Evolutionary conservation across 2,329 filamentous ascomycete species (phyloP).

Genomic region (Mollisiaceae sp.): DNA sequence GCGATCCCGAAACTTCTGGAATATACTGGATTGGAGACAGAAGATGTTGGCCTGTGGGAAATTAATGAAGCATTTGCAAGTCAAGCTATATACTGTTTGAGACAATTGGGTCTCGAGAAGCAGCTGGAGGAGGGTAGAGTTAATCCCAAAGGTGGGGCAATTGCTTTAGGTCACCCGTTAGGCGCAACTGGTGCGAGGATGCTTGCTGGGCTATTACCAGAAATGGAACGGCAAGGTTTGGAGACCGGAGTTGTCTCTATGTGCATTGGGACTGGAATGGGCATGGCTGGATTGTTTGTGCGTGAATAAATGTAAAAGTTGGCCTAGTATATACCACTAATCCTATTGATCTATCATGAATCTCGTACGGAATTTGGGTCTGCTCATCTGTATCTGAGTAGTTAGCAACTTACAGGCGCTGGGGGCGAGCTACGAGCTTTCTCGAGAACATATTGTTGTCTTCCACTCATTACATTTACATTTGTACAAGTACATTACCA

Average conservation of each 20-base stretch:
- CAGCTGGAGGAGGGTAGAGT: conserved; percentile 70
- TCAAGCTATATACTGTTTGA: conserved; percentile 72
- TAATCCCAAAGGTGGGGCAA: conserved; percentile 92
- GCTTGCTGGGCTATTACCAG: conserved; percentile 67
- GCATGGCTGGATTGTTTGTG: conserved; percentile 72
- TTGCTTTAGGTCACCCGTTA: conserved; percentile 90
- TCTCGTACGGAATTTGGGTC: background rate
- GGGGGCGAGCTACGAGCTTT: background rate
- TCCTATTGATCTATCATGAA: background rate
- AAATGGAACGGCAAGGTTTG: conserved; percentile 69
- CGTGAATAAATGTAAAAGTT: conserved; percentile 54
- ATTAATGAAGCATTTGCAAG: conserved; percentile 84
- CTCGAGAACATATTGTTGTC: background rate
- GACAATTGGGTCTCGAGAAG: conserved; percentile 69
- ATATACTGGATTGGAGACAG: conserved; percentile 66
- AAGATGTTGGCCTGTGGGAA: conserved; percentile 86
- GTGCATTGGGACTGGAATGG: conserved; percentile 87
- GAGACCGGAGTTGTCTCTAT: conserved; percentile 88
- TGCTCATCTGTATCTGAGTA: background rate
- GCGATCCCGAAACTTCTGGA: conserved; percentile 84
- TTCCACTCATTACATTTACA: background rate
- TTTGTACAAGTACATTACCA: background rate
- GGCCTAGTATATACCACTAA: background rate
- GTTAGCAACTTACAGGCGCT: background rate
- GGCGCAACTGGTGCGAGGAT: conserved; percentile 87